A percentile compares a stretch with the other conserved stretches of the same genome.
Conservation (phyloP, 805 yeast species). For the Ogataea kodamae region DNA sequence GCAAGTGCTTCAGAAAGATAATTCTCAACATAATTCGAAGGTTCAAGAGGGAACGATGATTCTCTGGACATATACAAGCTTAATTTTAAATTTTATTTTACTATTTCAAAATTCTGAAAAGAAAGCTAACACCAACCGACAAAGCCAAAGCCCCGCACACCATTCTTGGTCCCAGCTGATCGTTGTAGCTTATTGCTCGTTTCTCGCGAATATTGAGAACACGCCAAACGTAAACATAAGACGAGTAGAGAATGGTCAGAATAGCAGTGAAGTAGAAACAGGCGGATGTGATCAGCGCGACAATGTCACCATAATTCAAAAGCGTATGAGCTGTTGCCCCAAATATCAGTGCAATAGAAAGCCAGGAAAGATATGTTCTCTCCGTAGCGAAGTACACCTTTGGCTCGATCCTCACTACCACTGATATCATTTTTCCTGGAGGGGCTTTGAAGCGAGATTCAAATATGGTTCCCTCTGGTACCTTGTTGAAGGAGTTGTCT, state of each 20-base stretch:
- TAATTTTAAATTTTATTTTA: background rate
- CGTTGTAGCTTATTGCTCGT: constrained; percentile 81
- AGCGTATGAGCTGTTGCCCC: constrained; percentile 88
- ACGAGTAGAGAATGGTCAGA: constrained; percentile 67
- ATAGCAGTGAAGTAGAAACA: constrained; percentile 84
- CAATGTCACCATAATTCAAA: constrained; percentile 74
- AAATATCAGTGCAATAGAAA: constrained; percentile 82
- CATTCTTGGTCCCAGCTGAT: constrained; percentile 79
- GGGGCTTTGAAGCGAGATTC: constrained; percentile 66
- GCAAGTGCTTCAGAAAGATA: constrained; percentile 20
- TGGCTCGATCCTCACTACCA: constrained; percentile 96
- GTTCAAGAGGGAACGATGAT: constrained; percentile 5
- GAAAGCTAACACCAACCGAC: constrained; percentile 61
- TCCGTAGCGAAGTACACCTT: constrained; percentile 99
- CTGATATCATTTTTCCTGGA: constrained; percentile 82
- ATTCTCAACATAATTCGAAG: constrained; percentile 17
- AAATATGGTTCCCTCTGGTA: constrained; percentile 63
- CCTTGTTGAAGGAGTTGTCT: constrained; percentile 52
- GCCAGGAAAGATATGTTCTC: constrained; percentile 91
- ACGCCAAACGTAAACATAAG: constrained; percentile 74
- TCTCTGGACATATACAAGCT: constrained; percentile 4
- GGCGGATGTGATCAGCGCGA: constrained; percentile 75
- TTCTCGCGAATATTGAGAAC: constrained; percentile 78
- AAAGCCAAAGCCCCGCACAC: constrained; percentile 72
- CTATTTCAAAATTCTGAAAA: constrained; percentile 45